These are phyloP conservation scores for Flaveria linearis DNA, from an alignment of 129 eudicot species.

Conservation along the genomic window DNA sequence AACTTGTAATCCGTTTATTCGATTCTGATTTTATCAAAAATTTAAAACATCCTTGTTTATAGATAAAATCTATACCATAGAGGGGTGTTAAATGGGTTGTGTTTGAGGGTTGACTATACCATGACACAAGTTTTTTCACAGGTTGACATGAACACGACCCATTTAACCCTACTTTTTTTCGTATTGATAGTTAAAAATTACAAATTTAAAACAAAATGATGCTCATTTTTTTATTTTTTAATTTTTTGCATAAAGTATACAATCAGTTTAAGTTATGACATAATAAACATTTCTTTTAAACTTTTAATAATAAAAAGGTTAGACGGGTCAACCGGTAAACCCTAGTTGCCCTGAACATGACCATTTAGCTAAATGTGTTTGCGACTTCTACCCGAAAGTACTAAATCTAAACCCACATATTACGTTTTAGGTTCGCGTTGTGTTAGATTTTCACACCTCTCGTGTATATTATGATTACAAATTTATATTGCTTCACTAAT, in stretches of 20 bases:
- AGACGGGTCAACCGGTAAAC: not conserved
- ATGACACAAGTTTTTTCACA: not conserved
- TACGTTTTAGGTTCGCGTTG: not conserved
- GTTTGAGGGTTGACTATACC: not conserved
- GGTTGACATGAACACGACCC: not conserved
- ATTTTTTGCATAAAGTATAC: not conserved
- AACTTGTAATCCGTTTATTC: not conserved
- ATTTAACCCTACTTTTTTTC: not conserved
- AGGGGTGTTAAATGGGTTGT: not conserved
- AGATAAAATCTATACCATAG: not conserved
- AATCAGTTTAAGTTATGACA: not conserved
- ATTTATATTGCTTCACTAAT: not conserved
- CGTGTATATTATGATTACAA: not conserved
- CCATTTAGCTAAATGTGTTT: not conserved
- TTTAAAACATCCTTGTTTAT: not conserved
- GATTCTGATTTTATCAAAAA: not conserved
- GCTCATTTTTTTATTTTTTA: not conserved
- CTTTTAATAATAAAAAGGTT: not conserved
- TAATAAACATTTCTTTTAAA: not conserved
- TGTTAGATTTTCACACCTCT: not conserved
- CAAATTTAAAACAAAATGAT: not conserved
- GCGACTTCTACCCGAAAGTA: not conserved
- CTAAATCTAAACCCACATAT: not conserved
- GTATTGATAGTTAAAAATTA: too few species aligned
- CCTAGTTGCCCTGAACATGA: not conserved